Conservation (phyloP, 495 filamentous ascomycete species). For the Tuber magnatum region DNA sequence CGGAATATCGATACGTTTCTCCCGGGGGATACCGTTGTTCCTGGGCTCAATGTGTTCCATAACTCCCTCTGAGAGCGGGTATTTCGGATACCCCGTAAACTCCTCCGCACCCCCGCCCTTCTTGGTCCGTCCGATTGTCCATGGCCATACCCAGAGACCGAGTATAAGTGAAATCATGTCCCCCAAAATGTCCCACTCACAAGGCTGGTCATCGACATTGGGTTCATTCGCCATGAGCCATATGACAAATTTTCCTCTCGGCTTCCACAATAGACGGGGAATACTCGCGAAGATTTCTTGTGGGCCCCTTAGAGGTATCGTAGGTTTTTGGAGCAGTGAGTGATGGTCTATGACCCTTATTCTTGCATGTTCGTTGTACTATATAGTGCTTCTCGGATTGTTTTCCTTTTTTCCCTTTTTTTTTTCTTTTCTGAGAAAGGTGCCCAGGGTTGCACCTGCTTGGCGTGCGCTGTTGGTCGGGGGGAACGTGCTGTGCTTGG, state of each 20-base stretch:
- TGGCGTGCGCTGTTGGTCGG: constrained; percentile 49
- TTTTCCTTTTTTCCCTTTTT: constrained; percentile 42
- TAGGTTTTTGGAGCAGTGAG: neutral
- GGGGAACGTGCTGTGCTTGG: constrained; percentile 48
- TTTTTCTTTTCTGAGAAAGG: constrained; percentile 39
- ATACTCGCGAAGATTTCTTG: constrained; percentile 22
- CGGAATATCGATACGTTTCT: neutral
- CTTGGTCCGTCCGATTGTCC: neutral
- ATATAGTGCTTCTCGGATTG: constrained; percentile 25
- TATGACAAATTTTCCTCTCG: constrained; percentile 8
- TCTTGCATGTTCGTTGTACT: neutral
- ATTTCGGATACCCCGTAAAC: neutral
- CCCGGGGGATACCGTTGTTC: neutral
- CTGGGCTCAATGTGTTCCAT: neutral
- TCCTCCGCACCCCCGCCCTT: neutral
- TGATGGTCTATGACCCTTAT: constrained; percentile 3
- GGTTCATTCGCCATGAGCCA: too few species aligned
- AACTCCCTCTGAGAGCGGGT: neutral
- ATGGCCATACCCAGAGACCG: neutral
- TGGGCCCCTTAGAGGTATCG: constrained; percentile 27
- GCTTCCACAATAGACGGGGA: constrained; percentile 13
- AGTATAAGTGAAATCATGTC: neutral
- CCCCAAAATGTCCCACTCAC: too few species aligned
- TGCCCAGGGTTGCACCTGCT: constrained; percentile 49
- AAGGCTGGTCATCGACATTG: too few species aligned